Base-by-base conservation (phyloP, 2,329 filamentous ascomycete genomes). In the Zymoseptoria crescenta region DNA sequence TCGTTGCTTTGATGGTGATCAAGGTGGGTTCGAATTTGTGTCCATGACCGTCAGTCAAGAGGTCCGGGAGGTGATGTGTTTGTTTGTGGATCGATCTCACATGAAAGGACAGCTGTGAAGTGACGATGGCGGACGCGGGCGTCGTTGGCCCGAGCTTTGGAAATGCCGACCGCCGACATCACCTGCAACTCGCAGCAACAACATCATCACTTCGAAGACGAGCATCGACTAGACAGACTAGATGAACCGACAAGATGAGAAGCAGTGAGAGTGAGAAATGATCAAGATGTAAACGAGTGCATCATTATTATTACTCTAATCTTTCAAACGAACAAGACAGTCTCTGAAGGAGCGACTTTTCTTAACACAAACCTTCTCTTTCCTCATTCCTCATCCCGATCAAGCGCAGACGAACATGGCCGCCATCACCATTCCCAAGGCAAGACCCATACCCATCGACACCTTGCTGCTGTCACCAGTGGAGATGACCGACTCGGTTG, bases 21-120 rank as follows among this genome's bases (percentile, higher is more conserved):
- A 41, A 9, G 1, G 53, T 54, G 49, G 52, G 28, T n/a, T 27
- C 52, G 58, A 28, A 50, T 49, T 56, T 63, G 53, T 45, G 35
- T 56, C 65, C 64, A 67, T 66, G 66, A 65, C 64, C 63, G 52
- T 68, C 65, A 65, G 60, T 61, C 60, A 68, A 67, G 67, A 65
- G 65, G 65, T 66, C 64, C 57, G 56, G 41, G 24, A 45, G n/a
- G 35, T 45, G 35, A 16, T 45, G 35, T 45, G 35, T 45, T 16
- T 45, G 35, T 45, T 45, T 45, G 16, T 45, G 35, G 35, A 45
- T 45, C 35, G 16, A 16, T 45, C 35, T 45, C 35, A 45, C 35
- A 45, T 45, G 35, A 45, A 45, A 45, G 35, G 35, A 45, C 35
- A 45, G 35, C 35, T 45, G 35, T 45, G 35, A 45, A 45, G 35